Evolutionary conservation across 106 monocot genomes (phyloP), one percentile per base, ranked within the genome.

Genomic region (Hemerocallis citrina): DNA sequence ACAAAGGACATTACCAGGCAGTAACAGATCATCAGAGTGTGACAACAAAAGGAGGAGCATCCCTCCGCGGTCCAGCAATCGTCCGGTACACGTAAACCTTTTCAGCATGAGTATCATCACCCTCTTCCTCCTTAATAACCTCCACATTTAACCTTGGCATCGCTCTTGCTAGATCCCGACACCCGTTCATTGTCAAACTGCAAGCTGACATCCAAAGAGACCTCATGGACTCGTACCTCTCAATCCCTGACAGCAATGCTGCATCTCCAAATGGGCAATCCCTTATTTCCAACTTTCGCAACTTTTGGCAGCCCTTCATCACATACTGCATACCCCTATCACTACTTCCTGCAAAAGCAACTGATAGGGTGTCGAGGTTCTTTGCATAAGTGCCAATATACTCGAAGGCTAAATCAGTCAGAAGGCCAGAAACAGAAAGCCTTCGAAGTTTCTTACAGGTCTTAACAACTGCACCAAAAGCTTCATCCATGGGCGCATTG

Each of bases 21-120:
- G 12, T n/a, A n/a, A 16, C n/a, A 33, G 39, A 32, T 17, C 22
- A 57, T 73, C 59, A 73, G 7, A 73, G 57, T 17, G 73, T 65
- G 29, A 67, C 22, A 56, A 75, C 68, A 56, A 68, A 75, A 5
- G 68, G 55, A 62, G 75, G 68, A 12, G 62, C 55, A 68, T 75
- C 75, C 44, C 62, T 63, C 47, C 75, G 68, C 7, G 68, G 75
- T 11, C 75, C 75, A 9, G 68, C 75, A 46, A 75, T 68, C 27
- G 75, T 67, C 15, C 75, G 61, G 24, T 75, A 75, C 6, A 75
- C 68, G 46, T 75, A 75, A 48, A 75, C 68, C 29, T 68, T 69
- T 31, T 75, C 68, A 37, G 63, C 75, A 0, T 56, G 68, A 4
- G 8, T 17, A 11, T 56, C 46, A 59, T 62, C 45, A 24, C 13